phyloP scores from a whole-genome alignment of 805 yeast species.

The Saccharomycopsis schoenii region DNA sequence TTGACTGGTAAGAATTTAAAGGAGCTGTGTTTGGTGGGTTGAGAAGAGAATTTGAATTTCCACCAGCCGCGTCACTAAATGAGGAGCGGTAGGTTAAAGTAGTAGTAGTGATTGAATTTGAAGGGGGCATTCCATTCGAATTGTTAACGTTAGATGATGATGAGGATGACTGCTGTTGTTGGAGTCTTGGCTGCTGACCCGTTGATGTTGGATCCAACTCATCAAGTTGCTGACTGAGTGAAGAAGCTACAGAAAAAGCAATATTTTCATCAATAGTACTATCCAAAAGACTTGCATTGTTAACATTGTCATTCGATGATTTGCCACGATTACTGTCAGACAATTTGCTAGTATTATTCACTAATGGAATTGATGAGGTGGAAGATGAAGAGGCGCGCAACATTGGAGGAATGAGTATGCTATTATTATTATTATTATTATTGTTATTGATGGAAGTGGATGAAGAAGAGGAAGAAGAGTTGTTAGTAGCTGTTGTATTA shows the following conservation, averaged over 20 bases:
- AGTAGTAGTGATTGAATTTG: not conserved
- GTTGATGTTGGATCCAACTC: conserved; percentile 9
- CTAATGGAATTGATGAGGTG: conserved; percentile 5
- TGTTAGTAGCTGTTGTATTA: not conserved
- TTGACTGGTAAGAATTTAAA: not conserved
- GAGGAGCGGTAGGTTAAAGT: not conserved
- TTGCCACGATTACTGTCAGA: conserved; percentile 11
- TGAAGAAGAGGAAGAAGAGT: not conserved
- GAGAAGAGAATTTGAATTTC: not conserved
- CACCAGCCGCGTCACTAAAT: not conserved
- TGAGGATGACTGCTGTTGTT: conserved; percentile 16
- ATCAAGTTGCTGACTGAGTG: not conserved
- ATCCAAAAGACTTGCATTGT: not conserved
- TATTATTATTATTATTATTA: not conserved
- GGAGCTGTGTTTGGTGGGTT: conserved; percentile 3
- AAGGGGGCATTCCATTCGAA: not conserved
- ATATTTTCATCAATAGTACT: conserved; percentile 2
- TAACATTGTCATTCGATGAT: not conserved
- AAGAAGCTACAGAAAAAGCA: not conserved
- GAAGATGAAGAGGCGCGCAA: conserved; percentile 10
- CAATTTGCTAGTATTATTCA: not conserved
- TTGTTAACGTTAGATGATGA: not conserved
- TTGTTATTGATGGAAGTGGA: not conserved
- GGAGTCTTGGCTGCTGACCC: conserved; percentile 15
- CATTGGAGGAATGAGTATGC: not conserved